Percentiles rank a stretch among this genome's conserved stretches.
Evolutionary conservation across 371 early-diverging fungal genomes (phyloP).

Genomic region (Apophysomyces trapeziformis): DNA sequence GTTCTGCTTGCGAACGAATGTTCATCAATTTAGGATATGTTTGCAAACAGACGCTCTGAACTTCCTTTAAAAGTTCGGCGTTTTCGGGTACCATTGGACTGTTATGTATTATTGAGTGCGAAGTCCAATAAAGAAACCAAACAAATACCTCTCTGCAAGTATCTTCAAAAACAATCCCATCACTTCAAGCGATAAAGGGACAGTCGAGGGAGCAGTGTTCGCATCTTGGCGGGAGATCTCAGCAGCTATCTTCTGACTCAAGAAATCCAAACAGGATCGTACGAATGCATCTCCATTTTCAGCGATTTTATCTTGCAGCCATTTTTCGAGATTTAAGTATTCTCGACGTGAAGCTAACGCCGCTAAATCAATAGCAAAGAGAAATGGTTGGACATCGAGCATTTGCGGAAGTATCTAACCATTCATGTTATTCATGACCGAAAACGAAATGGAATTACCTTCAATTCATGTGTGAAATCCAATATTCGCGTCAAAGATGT

Average conservation of each 20-base stretch:
- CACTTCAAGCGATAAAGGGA: slow-evolving; percentile 72
- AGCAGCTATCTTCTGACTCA: slow-evolving; percentile 68
- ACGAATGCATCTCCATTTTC: slow-evolving; percentile 74
- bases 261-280: slow-evolving; percentile 77
- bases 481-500: slow-evolving; percentile 74
- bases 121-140: background rate
- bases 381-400: slow-evolving; percentile 70
- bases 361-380: slow-evolving; percentile 85
- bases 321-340: slow-evolving; percentile 85
- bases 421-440: background rate
- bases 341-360: slow-evolving; percentile 83
- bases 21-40: slow-evolving; percentile 64
- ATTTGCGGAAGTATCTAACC: slow-evolving; percentile 73
- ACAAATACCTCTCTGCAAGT: slow-evolving; percentile 60
- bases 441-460: slow-evolving; percentile 49
- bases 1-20: slow-evolving; percentile 36
- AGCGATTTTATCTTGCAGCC: slow-evolving; percentile 78
- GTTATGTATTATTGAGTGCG: slow-evolving; percentile 3
- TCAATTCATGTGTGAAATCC: slow-evolving; percentile 83
- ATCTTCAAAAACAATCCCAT: slow-evolving; percentile 73
- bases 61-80: slow-evolving; percentile 60
- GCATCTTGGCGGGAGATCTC: slow-evolving; percentile 49
- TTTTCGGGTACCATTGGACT: slow-evolving; percentile 67
- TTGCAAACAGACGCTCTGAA: slow-evolving; percentile 64
- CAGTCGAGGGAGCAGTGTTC: slow-evolving; percentile 45